Conservation (phyloP, 139 green algal species). For the Closterium sp. region DNA sequence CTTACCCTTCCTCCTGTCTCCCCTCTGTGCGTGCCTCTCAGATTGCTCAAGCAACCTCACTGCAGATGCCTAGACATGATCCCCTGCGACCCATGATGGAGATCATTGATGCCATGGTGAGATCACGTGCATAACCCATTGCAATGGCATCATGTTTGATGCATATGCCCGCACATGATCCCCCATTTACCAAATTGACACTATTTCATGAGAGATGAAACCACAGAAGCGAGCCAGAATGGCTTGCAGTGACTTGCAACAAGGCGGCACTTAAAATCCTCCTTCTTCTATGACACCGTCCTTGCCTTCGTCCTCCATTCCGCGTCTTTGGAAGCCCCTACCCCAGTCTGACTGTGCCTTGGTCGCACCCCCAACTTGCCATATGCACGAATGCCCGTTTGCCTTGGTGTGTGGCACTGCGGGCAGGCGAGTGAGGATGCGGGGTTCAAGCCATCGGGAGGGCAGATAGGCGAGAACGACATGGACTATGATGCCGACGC, state of each 20-base stretch:
- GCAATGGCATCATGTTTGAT: no score
- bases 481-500: constrained; percentile 56
- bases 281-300: no score
- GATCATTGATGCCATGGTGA: constrained; percentile 60
- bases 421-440: constrained; percentile 36
- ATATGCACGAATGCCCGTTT: neutral
- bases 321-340: neutral
- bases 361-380: no score
- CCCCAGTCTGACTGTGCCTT: neutral
- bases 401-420: neutral
- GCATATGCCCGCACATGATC: no score
- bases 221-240: neutral
- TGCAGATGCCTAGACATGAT: constrained; percentile 75
- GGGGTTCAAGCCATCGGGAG: constrained; percentile 47
- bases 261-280: no score
- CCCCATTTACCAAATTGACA: no score
- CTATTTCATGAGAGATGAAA: neutral
- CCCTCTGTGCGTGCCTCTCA: neutral
- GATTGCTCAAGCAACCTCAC: constrained; percentile 45
- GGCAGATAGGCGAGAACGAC: constrained; percentile 50
- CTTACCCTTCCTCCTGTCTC: neutral
- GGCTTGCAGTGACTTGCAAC: no score
- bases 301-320: neutral
- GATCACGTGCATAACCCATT: no score
- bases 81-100: constrained; percentile 74